A percentile compares a stretch with the other conserved stretches of the same genome.
Evolutionary conservation across 805 yeast genomes (phyloP).

Genomic region (Candida golubevii): DNA sequence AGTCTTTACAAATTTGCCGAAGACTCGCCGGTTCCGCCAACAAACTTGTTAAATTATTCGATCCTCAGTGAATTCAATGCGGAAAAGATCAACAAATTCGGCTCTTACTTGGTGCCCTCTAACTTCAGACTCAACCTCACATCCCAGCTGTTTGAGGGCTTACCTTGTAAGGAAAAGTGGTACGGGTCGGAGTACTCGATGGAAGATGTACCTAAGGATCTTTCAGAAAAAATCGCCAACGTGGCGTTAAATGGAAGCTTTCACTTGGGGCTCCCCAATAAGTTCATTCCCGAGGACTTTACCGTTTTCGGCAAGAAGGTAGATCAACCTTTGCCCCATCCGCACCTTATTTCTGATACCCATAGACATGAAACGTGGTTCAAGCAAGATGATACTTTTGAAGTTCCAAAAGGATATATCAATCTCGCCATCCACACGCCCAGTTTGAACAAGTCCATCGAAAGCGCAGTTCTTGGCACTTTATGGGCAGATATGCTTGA

Average conservation of each 20-base stretch:
- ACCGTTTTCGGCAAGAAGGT: slow-evolving; percentile 45
- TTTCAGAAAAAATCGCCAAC: slow-evolving; percentile 30
- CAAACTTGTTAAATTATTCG: slow-evolving; percentile 52
- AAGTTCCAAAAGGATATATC: slow-evolving; percentile 81
- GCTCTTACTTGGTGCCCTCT: slow-evolving; percentile 45
- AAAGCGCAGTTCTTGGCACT: slow-evolving; percentile 52
- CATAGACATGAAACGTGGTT: slow-evolving; percentile 68
- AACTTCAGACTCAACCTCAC: slow-evolving; percentile 61
- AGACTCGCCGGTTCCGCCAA: slow-evolving; percentile 51
- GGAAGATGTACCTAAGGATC: slow-evolving; percentile 38
- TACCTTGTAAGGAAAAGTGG: slow-evolving; percentile 67
- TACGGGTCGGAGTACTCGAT: slow-evolving; percentile 79
- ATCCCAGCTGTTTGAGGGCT: slow-evolving; percentile 43
- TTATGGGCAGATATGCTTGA: slow-evolving; percentile 67
- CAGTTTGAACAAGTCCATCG: slow-evolving; percentile 53
- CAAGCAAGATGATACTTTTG: slow-evolving; percentile 84
- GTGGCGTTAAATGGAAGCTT: slow-evolving; percentile 30
- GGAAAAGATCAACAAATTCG: slow-evolving; percentile 46
- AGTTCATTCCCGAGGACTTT: slow-evolving; percentile 78
- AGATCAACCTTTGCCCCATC: slow-evolving; percentile 45
- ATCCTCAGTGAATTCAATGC: slow-evolving; percentile 60
- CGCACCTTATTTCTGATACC: slow-evolving; percentile 54
- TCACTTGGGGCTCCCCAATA: slow-evolving; percentile 68
- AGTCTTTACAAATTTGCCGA: slow-evolving; percentile 47
- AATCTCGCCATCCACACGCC: slow-evolving; percentile 65